Conservation (phyloP, 768 basidiomycete genomes). For the Kwoniella mangroviensis region DNA sequence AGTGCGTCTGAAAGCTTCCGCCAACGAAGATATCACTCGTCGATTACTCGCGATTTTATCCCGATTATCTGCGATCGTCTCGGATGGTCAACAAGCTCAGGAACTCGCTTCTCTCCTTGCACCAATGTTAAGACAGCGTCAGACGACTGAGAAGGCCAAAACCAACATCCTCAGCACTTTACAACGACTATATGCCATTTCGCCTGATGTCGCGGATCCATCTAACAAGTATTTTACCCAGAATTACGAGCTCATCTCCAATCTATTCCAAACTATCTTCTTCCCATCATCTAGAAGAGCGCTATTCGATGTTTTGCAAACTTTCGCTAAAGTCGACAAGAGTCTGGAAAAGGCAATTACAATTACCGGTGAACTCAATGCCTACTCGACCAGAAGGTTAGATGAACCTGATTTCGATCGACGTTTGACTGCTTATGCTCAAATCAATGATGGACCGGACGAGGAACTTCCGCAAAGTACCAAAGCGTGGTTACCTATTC, state of each 20-base stretch:
- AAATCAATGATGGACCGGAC: constrained; percentile 67
- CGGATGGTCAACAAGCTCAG: constrained; percentile 72
- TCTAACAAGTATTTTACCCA: constrained; percentile 45
- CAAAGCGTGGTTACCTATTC: constrained; percentile 75
- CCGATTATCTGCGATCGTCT: constrained; percentile 73
- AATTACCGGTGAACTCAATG: constrained; percentile 73
- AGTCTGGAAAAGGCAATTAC: constrained; percentile 63
- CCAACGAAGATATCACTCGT: constrained; percentile 66
- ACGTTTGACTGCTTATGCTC: constrained; percentile 74
- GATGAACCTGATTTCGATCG: constrained; percentile 93
- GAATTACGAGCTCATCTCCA: constrained; percentile 65
- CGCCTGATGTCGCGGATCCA: constrained; percentile 58
- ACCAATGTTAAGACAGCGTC: constrained; percentile 77
- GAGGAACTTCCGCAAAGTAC: constrained; percentile 60
- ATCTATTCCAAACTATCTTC: constrained; percentile 76
- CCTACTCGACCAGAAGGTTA: constrained; percentile 77
- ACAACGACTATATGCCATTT: constrained; percentile 67
- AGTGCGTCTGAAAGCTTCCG: constrained; percentile 63
- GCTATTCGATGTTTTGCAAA: constrained; percentile 70
- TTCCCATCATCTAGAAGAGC: constrained; percentile 72
- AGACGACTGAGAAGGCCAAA: constrained; percentile 85
- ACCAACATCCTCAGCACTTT: constrained; percentile 74
- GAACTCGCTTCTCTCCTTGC: constrained; percentile 73
- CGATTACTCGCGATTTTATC: constrained; percentile 83
- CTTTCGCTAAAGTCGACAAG: constrained; percentile 62